A percentile compares a stretch with the other conserved stretches of the same genome.
phyloP scores from a whole-genome alignment of 495 filamentous ascomycete genomes.

The Hypoxylon intermedium region DNA sequence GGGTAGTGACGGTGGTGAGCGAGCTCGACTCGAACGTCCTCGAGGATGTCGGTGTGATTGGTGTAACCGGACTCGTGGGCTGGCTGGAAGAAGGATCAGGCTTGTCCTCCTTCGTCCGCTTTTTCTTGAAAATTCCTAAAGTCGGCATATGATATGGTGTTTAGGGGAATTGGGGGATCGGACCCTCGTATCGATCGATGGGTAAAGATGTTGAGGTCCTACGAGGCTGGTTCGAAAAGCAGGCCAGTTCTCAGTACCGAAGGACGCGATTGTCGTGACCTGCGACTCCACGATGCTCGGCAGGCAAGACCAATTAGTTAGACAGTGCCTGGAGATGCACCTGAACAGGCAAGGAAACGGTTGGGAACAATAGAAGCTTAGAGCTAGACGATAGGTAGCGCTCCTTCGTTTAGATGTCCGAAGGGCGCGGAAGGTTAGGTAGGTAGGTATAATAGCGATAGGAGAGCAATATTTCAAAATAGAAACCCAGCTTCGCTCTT shows the following conservation, averaged over 20 bases:
- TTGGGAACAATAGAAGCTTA: constrained; percentile 1
- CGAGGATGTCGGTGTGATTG: constrained; percentile 50
- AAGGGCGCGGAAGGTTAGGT: constrained; percentile 11
- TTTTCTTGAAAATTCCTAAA: constrained; percentile 94
- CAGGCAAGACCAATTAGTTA: constrained; percentile 6
- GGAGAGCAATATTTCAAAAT: constrained; percentile 1
- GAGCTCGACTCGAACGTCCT: constrained; percentile 56
- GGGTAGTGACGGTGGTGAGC: constrained; percentile 43
- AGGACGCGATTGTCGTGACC: neutral
- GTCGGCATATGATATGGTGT: constrained; percentile 66
- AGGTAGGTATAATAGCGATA: too few relatives aligned
- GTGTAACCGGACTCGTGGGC: constrained; percentile 67
- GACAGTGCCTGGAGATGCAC: neutral
- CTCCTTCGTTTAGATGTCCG: constrained; percentile 20
- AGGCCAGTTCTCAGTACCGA: constrained; percentile 7
- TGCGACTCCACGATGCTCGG: constrained; percentile 6
- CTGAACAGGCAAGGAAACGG: constrained; percentile 2
- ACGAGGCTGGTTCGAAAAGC: constrained; percentile 4
- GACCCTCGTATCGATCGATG: constrained; percentile 25
- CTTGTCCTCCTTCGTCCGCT: constrained; percentile 83
- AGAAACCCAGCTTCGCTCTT: constrained; percentile 21
- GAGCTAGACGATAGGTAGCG: constrained; percentile 19
- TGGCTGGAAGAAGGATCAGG: constrained; percentile 63
- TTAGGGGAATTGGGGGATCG: constrained; percentile 23
- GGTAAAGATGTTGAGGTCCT: constrained; percentile 19